A percentile compares a stretch with the other conserved stretches of the same genome.
Evolutionary conservation across 176 grass and related monocot species (phyloP).

Genomic region (Cenchrus purpureus): DNA sequence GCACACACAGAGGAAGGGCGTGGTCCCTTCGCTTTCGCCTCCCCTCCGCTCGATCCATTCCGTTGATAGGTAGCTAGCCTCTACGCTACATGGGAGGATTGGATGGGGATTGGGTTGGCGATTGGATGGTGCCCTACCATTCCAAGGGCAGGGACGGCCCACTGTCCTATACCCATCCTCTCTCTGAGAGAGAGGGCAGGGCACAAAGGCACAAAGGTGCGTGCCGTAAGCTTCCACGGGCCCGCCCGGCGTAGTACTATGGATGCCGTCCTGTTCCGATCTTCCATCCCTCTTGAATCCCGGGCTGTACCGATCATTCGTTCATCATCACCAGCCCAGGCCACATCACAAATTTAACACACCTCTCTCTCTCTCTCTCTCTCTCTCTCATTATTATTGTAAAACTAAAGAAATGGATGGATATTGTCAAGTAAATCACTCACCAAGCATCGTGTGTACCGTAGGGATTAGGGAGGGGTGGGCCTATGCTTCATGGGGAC

Average conservation of each 20-base stretch:
- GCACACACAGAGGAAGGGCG: conserved; percentile 1
- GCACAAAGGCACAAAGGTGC: conserved; percentile 5
- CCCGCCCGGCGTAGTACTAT: conserved; percentile 40
- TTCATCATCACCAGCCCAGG: conserved; percentile 42
- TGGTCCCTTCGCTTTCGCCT: conserved; percentile 32
- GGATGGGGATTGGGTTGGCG: conserved; percentile 33
- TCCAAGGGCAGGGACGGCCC: conserved; percentile 34
- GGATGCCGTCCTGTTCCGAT: conserved; percentile 38
- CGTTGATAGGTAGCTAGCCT: conserved; percentile 37
- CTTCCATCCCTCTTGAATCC: conserved; percentile 54
- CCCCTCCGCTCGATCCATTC: conserved; percentile 20
- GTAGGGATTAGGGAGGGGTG: conserved; percentile 42
- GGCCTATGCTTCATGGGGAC: conserved; percentile 51
- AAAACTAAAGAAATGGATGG: conserved; percentile 14
- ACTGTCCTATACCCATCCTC: conserved; percentile 28
- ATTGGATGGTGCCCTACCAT: conserved; percentile 50
- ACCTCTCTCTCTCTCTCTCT: not conserved
- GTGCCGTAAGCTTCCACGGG: conserved; percentile 40
- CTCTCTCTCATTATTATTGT: not conserved
- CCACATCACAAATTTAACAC: conserved; percentile 34
- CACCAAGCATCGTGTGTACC: conserved; percentile 38
- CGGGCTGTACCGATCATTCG: conserved; percentile 62
- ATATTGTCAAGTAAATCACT: conserved; percentile 13
- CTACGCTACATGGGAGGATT: conserved; percentile 44
- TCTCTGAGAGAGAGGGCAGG: not conserved